Conservation (phyloP, 2,329 filamentous ascomycete species). For the Graphium sp. region DNA sequence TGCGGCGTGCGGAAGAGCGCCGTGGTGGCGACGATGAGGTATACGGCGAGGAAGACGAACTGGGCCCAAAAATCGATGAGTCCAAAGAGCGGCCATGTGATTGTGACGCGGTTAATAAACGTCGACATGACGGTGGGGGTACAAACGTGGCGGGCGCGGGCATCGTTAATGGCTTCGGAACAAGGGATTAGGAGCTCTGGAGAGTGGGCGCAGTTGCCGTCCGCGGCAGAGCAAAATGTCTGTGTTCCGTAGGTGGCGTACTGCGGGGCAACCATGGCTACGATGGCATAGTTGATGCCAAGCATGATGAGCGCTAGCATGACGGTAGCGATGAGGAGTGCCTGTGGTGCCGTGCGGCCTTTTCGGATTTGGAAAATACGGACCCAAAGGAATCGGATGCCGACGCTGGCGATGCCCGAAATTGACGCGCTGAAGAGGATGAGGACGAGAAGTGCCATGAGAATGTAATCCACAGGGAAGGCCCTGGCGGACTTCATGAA, state of each 20-base stretch:
- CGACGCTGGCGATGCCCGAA: conserved; percentile 68
- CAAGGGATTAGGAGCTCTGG: conserved; percentile 63
- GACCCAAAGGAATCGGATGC: conserved; percentile 94
- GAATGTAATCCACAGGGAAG: conserved; percentile 83
- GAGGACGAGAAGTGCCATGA: conserved; percentile 72
- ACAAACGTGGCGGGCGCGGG: conserved; percentile 64
- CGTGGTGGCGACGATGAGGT: conserved; percentile 64
- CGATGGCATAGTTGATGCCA: conserved; percentile 81
- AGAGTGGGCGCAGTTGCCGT: conserved; percentile 49
- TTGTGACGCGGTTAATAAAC: conserved; percentile 79
- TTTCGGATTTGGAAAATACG: conserved; percentile 81
- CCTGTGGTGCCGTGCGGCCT: conserved; percentile 80
- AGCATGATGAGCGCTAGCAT: conserved; percentile 80
- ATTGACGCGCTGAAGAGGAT: conserved; percentile 83
- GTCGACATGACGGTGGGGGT: conserved; percentile 84
- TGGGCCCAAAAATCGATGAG: conserved; percentile 92
- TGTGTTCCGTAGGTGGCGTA: conserved; percentile 91
- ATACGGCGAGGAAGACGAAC: conserved; percentile 75
- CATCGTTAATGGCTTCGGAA: conserved; percentile 56
- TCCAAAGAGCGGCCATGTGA: conserved; percentile 93
- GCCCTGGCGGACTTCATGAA: conserved; percentile 65
- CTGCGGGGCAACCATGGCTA: conserved; percentile 89
- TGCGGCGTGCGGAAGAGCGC: conserved; percentile 67
- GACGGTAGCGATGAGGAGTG: conserved; percentile 76
- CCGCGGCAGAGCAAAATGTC: conserved; percentile 70